Evolutionary conservation across 352 stramenopile species (phyloP).

Genomic region (Phytophthora crassamura): DNA sequence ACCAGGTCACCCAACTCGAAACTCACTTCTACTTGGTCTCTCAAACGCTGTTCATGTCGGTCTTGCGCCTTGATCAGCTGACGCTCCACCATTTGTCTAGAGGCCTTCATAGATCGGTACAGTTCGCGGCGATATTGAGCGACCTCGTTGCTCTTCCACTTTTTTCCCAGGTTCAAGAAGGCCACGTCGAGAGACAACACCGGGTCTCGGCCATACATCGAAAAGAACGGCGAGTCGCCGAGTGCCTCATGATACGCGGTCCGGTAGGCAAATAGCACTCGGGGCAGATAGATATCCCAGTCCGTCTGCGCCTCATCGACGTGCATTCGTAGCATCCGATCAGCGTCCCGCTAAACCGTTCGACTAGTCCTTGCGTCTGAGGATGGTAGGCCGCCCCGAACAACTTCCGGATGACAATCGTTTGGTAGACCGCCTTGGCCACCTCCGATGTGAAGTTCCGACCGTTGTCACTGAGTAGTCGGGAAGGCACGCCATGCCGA

Average conservation of each 20-base stretch:
- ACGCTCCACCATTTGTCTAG: background rate
- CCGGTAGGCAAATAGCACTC: background rate
- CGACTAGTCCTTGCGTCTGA: background rate
- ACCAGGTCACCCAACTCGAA: background rate
- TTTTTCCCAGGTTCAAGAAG: background rate
- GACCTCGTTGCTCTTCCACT: conserved; percentile 7
- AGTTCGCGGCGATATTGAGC: background rate
- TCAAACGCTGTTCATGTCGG: background rate
- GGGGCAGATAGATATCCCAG: background rate
- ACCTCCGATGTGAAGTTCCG: background rate
- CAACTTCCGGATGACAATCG: background rate
- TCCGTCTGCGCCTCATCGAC: background rate
- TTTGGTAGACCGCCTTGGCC: background rate
- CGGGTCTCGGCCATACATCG: too few species aligned
- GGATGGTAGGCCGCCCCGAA: conserved; percentile 2
- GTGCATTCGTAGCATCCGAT: background rate
- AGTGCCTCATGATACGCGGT: background rate
- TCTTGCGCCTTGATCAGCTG: conserved; percentile 2
- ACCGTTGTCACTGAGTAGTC: background rate
- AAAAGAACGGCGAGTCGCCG: background rate
- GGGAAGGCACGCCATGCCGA: background rate
- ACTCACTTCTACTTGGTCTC: background rate
- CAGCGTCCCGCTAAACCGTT: conserved; percentile 1
- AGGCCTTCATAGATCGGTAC: background rate
- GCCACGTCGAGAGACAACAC: background rate